Evolutionary conservation across 139 green algal genomes (phyloP), one percentile per base, ranked within the genome.

Genomic region (Haematococcus lacustris): DNA sequence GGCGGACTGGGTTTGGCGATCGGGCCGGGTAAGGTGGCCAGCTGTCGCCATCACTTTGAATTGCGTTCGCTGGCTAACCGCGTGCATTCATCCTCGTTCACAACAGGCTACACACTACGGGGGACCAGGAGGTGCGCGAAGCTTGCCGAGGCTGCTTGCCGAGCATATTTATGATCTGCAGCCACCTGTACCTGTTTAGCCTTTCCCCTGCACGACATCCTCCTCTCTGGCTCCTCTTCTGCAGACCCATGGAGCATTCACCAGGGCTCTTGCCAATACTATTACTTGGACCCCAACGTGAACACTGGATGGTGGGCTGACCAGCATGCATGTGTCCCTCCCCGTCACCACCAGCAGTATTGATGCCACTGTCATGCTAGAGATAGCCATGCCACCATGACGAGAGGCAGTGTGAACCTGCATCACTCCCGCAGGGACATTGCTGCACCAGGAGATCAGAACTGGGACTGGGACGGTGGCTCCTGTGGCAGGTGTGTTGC

Each of bases 171-270:
- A 64, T 35, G 53, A 7, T 32, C 17, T 64, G 26, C 17, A 23
- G 30, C 21, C 53, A 21, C 30, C 13, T 30, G 53, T 4, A 4
- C 26, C 26, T 32, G 53, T 26, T 64, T 26, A 64, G 13, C 53
- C 26, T 30, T 30, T 23, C 23, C 53, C 47, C 13, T 28, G 21
- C 13, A 35, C 5, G 57, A 64, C 5, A n/a, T 35, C 57, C 57
- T 64, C 57, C 25, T 64, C 26, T 9, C 57, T 64, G 5, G 57
- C 38, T 33, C 2, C 37, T 60, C 3, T 65, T 2, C 59, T 72
- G 37, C 65, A 73, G 75, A 80, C n/a, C 70, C 63, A 35, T 80
- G 70, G 70, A 64, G 26, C 38, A 80, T 80, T 35, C 75, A 80
- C 64, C 17, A 47, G 34, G 75, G 75, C 30, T 73, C 63, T 7